These are phyloP conservation scores for Sporothrix protearum DNA, from an alignment of 2,329 filamentous ascomycete species.

Conservation along the genomic window DNA sequence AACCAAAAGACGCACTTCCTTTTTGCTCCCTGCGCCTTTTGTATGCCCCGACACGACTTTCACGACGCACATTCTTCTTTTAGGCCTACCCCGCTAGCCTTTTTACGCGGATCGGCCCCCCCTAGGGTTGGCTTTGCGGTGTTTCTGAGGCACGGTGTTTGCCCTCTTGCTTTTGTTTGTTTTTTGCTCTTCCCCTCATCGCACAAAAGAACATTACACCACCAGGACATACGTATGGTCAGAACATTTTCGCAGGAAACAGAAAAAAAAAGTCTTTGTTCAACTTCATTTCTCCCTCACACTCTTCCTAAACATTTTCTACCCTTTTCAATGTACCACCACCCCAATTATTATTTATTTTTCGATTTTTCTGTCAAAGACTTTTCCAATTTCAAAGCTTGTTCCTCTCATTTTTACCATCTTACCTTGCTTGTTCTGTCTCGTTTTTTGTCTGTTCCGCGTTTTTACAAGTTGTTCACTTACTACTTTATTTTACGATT, in stretches of 20 bases:
- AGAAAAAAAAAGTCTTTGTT: slow-evolving; percentile 20
- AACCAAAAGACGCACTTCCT: not conserved
- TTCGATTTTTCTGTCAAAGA: slow-evolving; percentile 13
- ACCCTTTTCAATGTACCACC: slow-evolving; percentile 11
- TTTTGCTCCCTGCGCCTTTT: slow-evolving; percentile 13
- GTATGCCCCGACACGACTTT: slow-evolving; percentile 41
- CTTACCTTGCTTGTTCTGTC: slow-evolving; percentile 14
- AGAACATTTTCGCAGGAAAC: slow-evolving; percentile 22
- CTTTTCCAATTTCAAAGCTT: slow-evolving; percentile 14
- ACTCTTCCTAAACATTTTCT: slow-evolving; percentile 9
- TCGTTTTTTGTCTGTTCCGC: not conserved
- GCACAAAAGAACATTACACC: slow-evolving; percentile 13
- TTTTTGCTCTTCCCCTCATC: not conserved
- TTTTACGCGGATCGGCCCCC: slow-evolving; percentile 30
- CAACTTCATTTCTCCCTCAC: slow-evolving; percentile 5
- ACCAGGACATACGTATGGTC: slow-evolving; percentile 22
- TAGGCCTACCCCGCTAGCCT: slow-evolving; percentile 27
- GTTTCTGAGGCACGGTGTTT: slow-evolving; percentile 25
- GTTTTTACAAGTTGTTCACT: not conserved
- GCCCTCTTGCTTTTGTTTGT: slow-evolving; percentile 15
- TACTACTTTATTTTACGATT: not conserved
- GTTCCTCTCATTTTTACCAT: slow-evolving; percentile 7
- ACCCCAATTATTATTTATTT: not conserved
- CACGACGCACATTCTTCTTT: slow-evolving; percentile 34
- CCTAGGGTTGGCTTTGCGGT: slow-evolving; percentile 30